Evolutionary conservation across 2,329 filamentous ascomycete genomes (phyloP), one percentile per base, ranked within the genome.

Genomic region (Phaeosphaeria sp.): DNA sequence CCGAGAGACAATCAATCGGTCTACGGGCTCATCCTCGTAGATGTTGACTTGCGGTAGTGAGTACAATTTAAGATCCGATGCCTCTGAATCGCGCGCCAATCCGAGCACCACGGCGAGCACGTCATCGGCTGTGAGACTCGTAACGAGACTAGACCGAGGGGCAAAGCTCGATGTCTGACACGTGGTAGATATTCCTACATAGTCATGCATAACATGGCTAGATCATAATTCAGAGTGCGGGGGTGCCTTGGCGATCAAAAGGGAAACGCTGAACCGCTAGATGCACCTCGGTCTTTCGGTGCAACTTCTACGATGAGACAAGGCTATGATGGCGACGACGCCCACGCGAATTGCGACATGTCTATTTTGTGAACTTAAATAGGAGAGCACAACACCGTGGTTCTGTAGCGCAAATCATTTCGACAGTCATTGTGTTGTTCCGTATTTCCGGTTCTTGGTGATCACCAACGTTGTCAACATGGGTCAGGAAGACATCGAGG

Each of bases 401-500:
- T 27, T 9, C 9, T 27, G 25, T 27, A 27, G 25, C 25, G 25
- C 25, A 27, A 27, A 27, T 9, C 25, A 5, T 27, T 22, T 22
- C 22, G 20, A 22, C 22, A 23, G 43, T 22, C 22, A 46, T 18
- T 17, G 15, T 17, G 15, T 23, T 10, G 18, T 17, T 17, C 18
- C 27, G 11, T 13, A 22, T 22, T 46, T 20, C 42, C 10, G 42
- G 21, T 22, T 27, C n/a, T 22, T 15, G 22, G 21, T 42, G 36
- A 43, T 46, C 46, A 41, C 13, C 36, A 15, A 41, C 36, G 36
- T 15, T 25, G 55, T 33, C 43, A 52, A 52, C 2, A 70, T 70
- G 67, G 66, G 66, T n/a, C 54, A 62, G 9, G 25, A 27, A 48
- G 69, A 72, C 33, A 71, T 72, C 48, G 69, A 72, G 46, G 60